A percentile compares a stretch with the other conserved stretches of the same genome.
phyloP scores from a whole-genome alignment of 2,329 filamentous ascomycete genomes.

The Fusarium veterinarium region DNA sequence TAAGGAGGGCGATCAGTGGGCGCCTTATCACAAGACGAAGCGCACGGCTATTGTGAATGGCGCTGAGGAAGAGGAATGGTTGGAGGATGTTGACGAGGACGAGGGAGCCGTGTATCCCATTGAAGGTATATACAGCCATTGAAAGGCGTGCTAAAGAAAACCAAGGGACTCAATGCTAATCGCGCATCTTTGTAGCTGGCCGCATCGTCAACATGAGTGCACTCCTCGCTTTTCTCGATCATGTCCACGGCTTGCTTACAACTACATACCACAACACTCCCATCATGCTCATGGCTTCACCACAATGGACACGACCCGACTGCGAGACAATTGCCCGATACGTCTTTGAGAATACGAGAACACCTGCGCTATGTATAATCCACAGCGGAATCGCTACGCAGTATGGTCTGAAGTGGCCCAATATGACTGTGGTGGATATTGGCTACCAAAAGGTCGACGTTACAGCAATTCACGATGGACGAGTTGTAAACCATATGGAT shows the following conservation, averaged over 20 bases:
- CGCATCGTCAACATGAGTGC: constrained; percentile 90
- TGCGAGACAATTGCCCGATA: constrained; percentile 91
- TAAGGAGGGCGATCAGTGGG: constrained; percentile 80
- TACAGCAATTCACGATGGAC: constrained; percentile 87
- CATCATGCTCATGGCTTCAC: constrained; percentile 88
- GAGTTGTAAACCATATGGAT: constrained; percentile 74
- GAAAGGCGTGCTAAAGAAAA: not conserved
- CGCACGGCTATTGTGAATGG: constrained; percentile 65
- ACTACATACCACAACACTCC: constrained; percentile 97
- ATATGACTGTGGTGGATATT: constrained; percentile 89
- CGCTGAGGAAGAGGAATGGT: constrained; percentile 73
- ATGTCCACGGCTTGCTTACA: constrained; percentile 89
- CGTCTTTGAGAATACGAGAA: constrained; percentile 97
- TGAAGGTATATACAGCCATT: constrained; percentile 56
- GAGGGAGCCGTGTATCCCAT: constrained; percentile 94
- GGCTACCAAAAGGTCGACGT: constrained; percentile 93
- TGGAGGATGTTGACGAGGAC: constrained; percentile 88
- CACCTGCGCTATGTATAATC: constrained; percentile 89
- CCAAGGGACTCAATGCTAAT: constrained; percentile 23
- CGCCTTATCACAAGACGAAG: constrained; percentile 81
- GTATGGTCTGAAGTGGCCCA: constrained; percentile 81
- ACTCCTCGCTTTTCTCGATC: constrained; percentile 92
- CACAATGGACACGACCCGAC: constrained; percentile 89
- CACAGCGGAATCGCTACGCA: constrained; percentile 89
- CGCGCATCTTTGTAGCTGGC: constrained; percentile 65